Evolutionary conservation across 805 yeast genomes (phyloP).

Genomic region (Candida montana): DNA sequence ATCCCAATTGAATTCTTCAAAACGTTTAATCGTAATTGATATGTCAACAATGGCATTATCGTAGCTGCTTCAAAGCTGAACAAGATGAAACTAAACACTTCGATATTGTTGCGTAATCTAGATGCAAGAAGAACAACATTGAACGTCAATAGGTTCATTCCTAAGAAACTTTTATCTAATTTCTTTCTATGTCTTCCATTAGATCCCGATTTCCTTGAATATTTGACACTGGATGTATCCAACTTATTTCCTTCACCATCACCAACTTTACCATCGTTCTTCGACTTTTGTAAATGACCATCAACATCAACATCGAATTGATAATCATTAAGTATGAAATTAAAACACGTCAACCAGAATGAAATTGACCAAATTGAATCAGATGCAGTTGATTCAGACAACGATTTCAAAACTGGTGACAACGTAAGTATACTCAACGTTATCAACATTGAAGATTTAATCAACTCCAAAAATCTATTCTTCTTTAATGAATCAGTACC

Average conservation of each 20-base stretch:
- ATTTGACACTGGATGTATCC: no score
- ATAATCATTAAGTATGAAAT: constrained; percentile 65
- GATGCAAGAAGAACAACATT: constrained; percentile 89
- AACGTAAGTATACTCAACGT: constrained; percentile 67
- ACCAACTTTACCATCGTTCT: no score
- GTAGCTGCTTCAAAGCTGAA: constrained; percentile 69
- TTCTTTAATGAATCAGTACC: not conserved
- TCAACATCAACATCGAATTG: constrained; percentile 38
- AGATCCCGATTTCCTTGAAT: no score
- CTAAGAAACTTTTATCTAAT: constrained; percentile 38
- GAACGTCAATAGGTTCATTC: constrained; percentile 78
- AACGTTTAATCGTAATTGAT: constrained; percentile 39
- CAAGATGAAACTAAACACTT: constrained; percentile 80
- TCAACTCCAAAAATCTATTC: constrained; percentile 12
- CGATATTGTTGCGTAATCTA: constrained; percentile 64
- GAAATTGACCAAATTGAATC: constrained; percentile 95
- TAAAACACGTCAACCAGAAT: constrained; percentile 68
- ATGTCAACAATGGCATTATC: constrained; percentile 64
- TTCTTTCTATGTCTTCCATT: no score
- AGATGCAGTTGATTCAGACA: constrained; percentile 83
- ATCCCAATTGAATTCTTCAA: not conserved
- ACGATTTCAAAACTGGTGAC: constrained; percentile 85
- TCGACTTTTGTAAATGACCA: no score
- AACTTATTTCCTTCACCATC: no score
- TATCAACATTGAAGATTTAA: constrained; percentile 67